Percentiles rank a stretch among this genome's conserved stretches.
phyloP scores from a whole-genome alignment of 352 stramenopile genomes.

The Pythium phragmiticola region DNA sequence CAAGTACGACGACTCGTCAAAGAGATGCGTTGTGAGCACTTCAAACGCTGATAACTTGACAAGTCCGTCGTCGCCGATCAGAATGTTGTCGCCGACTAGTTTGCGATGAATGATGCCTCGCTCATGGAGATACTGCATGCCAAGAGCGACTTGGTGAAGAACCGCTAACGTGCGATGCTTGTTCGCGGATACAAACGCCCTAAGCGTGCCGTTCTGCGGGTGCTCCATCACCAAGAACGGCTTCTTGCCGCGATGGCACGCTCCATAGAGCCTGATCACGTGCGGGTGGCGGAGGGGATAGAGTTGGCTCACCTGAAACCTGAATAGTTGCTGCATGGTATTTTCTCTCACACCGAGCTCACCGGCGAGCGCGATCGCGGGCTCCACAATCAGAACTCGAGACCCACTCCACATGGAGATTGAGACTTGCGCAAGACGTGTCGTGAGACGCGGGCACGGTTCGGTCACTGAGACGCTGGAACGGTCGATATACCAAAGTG shows the following conservation, averaged over 20 bases:
- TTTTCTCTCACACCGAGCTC: neutral
- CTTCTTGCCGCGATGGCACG: conserved; percentile 11
- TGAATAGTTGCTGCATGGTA: conserved; percentile 1
- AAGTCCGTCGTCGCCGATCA: conserved; percentile 28
- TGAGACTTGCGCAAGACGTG: neutral
- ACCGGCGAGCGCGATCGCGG: neutral
- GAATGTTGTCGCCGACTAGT: conserved; percentile 6
- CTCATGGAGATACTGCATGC: conserved; percentile 71
- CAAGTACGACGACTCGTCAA: neutral
- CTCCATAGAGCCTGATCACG: conserved; percentile 14
- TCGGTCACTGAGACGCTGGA: neutral
- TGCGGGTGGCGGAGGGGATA: conserved; percentile 10
- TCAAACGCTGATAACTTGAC: conserved; percentile 21
- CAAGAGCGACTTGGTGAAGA: conserved; percentile 42
- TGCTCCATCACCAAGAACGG: conserved; percentile 18
- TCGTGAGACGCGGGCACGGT: neutral
- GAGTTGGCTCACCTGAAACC: neutral
- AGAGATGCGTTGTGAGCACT: too few relatives aligned
- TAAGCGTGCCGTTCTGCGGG: neutral
- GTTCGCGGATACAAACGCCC: conserved; percentile 10
- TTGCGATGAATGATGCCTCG: conserved; percentile 30
- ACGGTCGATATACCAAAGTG: conserved; percentile 9
- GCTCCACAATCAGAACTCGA: neutral
- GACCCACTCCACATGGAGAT: conserved; percentile 6
- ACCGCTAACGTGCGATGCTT: conserved; percentile 25